Base-by-base conservation (phyloP, 2,329 filamentous ascomycete species). In the Xylaria sp. region DNA sequence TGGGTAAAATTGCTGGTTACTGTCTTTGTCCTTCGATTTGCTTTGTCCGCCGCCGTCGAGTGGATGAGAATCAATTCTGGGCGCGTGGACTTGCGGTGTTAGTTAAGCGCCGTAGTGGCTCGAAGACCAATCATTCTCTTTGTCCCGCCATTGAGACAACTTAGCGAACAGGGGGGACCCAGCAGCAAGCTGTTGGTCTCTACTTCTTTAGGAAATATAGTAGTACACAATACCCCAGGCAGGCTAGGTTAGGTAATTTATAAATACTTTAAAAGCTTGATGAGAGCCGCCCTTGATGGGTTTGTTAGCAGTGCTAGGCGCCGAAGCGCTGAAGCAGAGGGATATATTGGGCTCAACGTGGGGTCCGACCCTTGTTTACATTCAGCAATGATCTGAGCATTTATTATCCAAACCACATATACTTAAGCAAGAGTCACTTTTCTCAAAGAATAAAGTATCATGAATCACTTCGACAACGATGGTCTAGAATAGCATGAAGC, bases 51-150 rank as follows among this genome's bases (percentile, higher is more conserved):
- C 64, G 46, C 54, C 1, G 42, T 64, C 54, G 59, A 65, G 63
- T 68, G 69, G 66, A 68, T 71, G 69, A 67, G 49, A 63, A 66
- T 28, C 53, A 11, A 33, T 23, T 31, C 26, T 56, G 49, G 40
- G 42, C 48, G 58, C 40, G 40, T 53, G 70, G 73, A 68, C 44
- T 63, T 63, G 62, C 36, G 59, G 49, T 69, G 33, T 70, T 70
- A 61, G 61, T 65, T 77, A 78, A 75, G 75, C 76, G 76, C 76
- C 59, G 71, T 33, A 53, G 68, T 63, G 65, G 64, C 69, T 62
- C 70, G 65, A 68, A 59, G 68, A 69, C 77, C 77, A 79, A 73
- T 78, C 69, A 67, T 74, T 75, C 71, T 20, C 23, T 67, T 65
- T 68, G 72, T 65, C 67, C 68, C 51, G 63, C 67, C 23, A 31